Conservation (phyloP, 2,329 filamentous ascomycete genomes). For the Claviceps sp. region DNA sequence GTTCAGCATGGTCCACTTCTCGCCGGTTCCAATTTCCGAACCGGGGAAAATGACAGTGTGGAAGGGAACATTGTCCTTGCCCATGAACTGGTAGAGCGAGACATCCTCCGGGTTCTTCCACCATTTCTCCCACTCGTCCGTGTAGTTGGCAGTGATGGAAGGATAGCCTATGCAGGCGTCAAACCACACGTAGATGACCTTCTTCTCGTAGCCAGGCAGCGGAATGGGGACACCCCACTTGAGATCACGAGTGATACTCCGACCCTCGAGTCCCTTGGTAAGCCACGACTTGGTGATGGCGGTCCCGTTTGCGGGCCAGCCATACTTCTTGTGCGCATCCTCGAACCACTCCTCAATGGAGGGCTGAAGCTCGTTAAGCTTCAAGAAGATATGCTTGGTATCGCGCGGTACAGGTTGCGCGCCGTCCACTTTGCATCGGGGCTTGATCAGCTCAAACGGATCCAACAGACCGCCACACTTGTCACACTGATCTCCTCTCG, state of each 20-base stretch:
- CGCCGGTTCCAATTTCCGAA: conserved; percentile 68
- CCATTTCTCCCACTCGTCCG: conserved; percentile 81
- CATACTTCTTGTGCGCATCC: conserved; percentile 58
- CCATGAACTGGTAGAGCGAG: conserved; percentile 87
- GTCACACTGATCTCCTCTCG: conserved; percentile 62
- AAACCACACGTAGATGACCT: conserved; percentile 89
- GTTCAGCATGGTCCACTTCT: conserved; percentile 83
- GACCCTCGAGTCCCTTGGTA: conserved; percentile 68
- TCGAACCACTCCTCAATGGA: conserved; percentile 67
- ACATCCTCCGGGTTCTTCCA: conserved; percentile 86
- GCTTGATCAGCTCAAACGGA: conserved; percentile 65
- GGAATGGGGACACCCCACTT: conserved; percentile 67
- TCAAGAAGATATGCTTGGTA: conserved; percentile 87
- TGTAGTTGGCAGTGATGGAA: conserved; percentile 89
- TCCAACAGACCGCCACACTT: conserved; percentile 61
- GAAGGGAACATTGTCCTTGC: conserved; percentile 53
- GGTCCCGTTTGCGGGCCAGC: conserved; percentile 62
- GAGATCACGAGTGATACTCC: conserved; percentile 84
- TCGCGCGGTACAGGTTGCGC: conserved; percentile 64
- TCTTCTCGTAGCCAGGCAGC: conserved; percentile 36
- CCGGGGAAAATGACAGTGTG: conserved; percentile 88
- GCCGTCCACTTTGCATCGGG: conserved; percentile 82
- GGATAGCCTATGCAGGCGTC: conserved; percentile 89
- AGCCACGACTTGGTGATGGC: conserved; percentile 73
- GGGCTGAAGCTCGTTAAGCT: conserved; percentile 69